phyloP scores from a whole-genome alignment of 768 basidiomycete genomes.

The Trametopsis cervina region DNA sequence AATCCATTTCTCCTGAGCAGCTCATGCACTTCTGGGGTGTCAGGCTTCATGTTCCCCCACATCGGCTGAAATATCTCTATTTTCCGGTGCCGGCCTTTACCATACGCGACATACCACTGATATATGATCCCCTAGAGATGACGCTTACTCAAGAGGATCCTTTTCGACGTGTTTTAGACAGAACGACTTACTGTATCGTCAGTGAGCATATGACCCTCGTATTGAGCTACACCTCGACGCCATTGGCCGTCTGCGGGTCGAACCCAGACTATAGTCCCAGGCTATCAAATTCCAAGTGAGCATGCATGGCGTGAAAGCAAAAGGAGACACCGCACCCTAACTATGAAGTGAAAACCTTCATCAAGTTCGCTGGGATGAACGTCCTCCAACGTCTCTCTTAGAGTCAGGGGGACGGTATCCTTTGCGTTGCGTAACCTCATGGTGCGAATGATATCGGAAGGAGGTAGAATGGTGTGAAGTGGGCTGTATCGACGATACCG shows the following conservation, averaged over 20 bases:
- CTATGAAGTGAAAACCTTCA: background rate
- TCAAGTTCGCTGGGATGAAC: background rate
- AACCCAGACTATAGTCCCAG: background rate
- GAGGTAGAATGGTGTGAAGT: too few relatives aligned
- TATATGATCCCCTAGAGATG: background rate
- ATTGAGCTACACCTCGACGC: background rate
- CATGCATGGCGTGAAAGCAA: background rate
- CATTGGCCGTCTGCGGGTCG: background rate
- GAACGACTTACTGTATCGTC: background rate
- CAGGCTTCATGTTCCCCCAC: background rate
- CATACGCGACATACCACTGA: background rate
- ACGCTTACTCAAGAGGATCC: too few relatives aligned
- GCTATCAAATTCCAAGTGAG: too few relatives aligned
- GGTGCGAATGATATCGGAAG: too few relatives aligned
- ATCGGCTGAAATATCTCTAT: background rate
- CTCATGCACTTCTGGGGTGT: background rate
- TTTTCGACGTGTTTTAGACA: too few relatives aligned
- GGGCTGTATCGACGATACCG: too few relatives aligned
- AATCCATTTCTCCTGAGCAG: background rate
- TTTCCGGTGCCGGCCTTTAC: background rate
- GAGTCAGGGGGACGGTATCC: background rate
- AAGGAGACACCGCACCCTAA: background rate
- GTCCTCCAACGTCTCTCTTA: background rate
- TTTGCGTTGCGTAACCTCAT: background rate
- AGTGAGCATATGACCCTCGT: background rate